Conservation (phyloP, 2,329 filamentous ascomycete species). For the Cercospora nicotianae region DNA sequence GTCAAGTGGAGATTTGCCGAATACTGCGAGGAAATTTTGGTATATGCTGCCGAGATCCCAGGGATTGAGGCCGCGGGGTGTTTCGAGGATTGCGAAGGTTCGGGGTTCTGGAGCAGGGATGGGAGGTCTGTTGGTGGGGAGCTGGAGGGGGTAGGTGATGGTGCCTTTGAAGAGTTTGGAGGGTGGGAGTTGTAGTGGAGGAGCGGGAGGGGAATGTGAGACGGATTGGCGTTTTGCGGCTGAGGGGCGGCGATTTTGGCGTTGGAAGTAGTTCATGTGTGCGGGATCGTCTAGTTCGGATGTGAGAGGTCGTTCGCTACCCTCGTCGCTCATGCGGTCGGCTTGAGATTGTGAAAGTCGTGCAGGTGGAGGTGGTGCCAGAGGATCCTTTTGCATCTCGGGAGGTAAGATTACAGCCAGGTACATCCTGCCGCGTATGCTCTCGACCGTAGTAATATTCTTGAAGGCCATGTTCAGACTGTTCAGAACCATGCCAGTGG, state of each 20-base stretch:
- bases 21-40: constrained; percentile 74
- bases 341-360: constrained; percentile 12
- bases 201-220: constrained; percentile 12
- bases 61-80: constrained; percentile 74
- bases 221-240: constrained; percentile 15
- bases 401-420: constrained; percentile 72
- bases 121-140: constrained; percentile 37
- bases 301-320: constrained; percentile 32
- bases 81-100: constrained; percentile 77
- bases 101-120: constrained; percentile 44
- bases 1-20: constrained; percentile 66
- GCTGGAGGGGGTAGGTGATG: constrained; percentile 60
- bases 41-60: constrained; percentile 70
- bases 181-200: neutral
- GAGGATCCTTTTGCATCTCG: constrained; percentile 31
- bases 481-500: constrained; percentile 71
- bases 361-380: constrained; percentile 26
- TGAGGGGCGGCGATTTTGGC: constrained; percentile 21
- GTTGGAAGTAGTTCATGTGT: constrained; percentile 36
- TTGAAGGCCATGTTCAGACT: constrained; percentile 67
- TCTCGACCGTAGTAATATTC: constrained; percentile 85
- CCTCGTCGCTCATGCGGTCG: constrained; percentile 19
- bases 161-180: constrained; percentile 42
- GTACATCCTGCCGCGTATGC: constrained; percentile 63
- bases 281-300: constrained; percentile 40